Percentiles rank a stretch among this genome's conserved stretches.
Conservation (phyloP, 495 filamentous ascomycete genomes). For the Bathelium albidoporum region DNA sequence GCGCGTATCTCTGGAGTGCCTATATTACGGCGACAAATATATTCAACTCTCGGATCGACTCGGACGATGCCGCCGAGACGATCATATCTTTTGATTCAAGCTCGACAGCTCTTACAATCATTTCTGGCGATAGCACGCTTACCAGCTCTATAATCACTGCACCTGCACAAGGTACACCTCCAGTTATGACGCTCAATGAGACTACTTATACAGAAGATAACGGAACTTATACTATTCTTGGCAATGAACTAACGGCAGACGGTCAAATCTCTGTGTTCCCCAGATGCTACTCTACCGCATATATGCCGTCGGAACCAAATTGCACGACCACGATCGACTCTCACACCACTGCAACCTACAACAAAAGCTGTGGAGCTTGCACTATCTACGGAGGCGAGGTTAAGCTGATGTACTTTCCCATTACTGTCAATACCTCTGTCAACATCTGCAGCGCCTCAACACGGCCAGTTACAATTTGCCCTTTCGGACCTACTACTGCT, state of each 20-base stretch:
- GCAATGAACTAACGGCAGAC: not conserved
- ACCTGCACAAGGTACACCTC: not conserved
- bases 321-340: not conserved
- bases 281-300: not conserved
- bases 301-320: not conserved
- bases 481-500: not conserved
- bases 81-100: not conserved
- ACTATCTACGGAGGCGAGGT: slow-evolving; percentile 7
- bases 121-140: not conserved
- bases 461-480: not conserved
- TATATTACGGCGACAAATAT: not conserved
- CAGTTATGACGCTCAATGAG: not conserved
- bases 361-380: slow-evolving; percentile 7
- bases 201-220: not conserved
- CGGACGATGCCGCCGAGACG: not conserved
- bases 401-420: slow-evolving; percentile 11
- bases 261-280: not conserved
- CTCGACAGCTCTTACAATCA: not conserved
- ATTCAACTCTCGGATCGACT: not conserved
- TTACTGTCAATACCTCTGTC: slow-evolving; percentile 6
- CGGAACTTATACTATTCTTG: not conserved
- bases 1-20: not conserved
- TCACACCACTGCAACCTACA: not conserved
- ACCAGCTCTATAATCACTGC: not conserved
- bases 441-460: slow-evolving; percentile 8